phyloP scores from a whole-genome alignment of 352 stramenopile species.

The Globisporangium ultimum region DNA sequence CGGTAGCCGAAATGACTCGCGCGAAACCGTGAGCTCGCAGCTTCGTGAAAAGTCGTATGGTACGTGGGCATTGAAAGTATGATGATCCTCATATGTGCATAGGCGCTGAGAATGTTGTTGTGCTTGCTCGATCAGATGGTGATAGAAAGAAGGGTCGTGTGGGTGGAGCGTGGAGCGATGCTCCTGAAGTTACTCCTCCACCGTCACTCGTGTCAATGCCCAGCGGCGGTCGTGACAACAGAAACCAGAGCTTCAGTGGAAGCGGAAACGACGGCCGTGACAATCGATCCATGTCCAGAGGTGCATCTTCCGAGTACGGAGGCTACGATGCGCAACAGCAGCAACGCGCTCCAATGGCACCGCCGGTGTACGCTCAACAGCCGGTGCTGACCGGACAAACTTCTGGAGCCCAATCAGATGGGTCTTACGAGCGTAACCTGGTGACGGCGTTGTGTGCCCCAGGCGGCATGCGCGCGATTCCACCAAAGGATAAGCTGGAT shows the following conservation, averaged over 20 bases:
- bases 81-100: not conserved
- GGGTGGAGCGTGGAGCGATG: constrained; percentile 60
- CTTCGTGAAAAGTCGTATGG: constrained; percentile 79
- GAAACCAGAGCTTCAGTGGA: constrained; percentile 38
- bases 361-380: constrained; percentile 21
- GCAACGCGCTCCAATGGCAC: constrained; percentile 7
- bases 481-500: constrained; percentile 93
- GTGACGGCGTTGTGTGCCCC: constrained; percentile 91
- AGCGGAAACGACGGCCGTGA: constrained; percentile 27
- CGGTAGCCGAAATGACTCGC: constrained; percentile 34
- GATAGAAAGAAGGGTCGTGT: constrained; percentile 84
- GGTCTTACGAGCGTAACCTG: constrained; percentile 92
- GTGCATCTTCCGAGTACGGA: constrained; percentile 36
- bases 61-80: constrained; percentile 18
- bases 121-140: constrained; percentile 32
- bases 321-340: constrained; percentile 38
- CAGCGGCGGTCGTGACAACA: constrained; percentile 32
- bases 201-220: constrained; percentile 21
- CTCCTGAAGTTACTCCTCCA: constrained; percentile 17
- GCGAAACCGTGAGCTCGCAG: constrained; percentile 57
- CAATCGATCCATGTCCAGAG: constrained; percentile 31
- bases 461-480: constrained; percentile 93
- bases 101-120: not conserved
- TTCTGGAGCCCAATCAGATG: constrained; percentile 75
- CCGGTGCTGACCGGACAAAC: constrained; percentile 52